Evolutionary conservation across 2,329 filamentous ascomycete species (phyloP).

Genomic region (Chaetomium globosum): DNA sequence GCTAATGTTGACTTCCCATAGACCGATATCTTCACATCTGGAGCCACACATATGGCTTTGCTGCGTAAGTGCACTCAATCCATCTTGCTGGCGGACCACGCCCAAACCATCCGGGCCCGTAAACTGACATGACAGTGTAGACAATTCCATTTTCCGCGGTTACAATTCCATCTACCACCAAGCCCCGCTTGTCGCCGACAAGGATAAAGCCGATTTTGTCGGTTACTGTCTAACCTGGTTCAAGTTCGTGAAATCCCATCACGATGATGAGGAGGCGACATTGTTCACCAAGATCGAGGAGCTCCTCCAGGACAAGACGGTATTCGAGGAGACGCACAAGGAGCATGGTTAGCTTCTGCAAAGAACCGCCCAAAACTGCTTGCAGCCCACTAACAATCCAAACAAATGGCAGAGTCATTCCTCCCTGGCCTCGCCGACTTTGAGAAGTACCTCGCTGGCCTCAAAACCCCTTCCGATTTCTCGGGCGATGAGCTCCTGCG

Average conservation of each 20-base stretch:
- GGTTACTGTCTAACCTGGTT: slow-evolving; percentile 61
- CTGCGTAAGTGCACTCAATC: slow-evolving; percentile 38
- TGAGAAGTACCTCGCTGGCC: slow-evolving; percentile 53
- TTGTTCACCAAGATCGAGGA: slow-evolving; percentile 60
- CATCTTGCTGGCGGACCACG: not conserved
- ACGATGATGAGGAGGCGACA: slow-evolving; percentile 61
- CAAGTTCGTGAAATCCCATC: slow-evolving; percentile 62
- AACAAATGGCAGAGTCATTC: slow-evolving; percentile 47
- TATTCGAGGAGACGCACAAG: slow-evolving; percentile 56
- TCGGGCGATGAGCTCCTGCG: slow-evolving; percentile 49
- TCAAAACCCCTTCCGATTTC: slow-evolving; percentile 48
- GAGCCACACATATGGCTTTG: slow-evolving; percentile 63
- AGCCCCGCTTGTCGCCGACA: slow-evolving; percentile 53
- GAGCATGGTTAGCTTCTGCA: slow-evolving; percentile 54
- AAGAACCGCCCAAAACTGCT: not conserved
- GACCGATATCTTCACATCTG: slow-evolving; percentile 61
- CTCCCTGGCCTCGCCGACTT: slow-evolving; percentile 55
- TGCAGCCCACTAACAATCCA: not conserved
- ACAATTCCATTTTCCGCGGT: slow-evolving; percentile 65
- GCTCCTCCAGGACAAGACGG: slow-evolving; percentile 52
- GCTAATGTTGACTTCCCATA: slow-evolving; percentile 32
- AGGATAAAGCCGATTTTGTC: slow-evolving; percentile 60
- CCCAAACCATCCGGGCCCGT: not conserved
- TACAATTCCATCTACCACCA: slow-evolving; percentile 67
- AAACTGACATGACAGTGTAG: slow-evolving; percentile 35